phyloP scores from a whole-genome alignment of 768 basidiomycete genomes.

The Tricholoma bakamatsutake region DNA sequence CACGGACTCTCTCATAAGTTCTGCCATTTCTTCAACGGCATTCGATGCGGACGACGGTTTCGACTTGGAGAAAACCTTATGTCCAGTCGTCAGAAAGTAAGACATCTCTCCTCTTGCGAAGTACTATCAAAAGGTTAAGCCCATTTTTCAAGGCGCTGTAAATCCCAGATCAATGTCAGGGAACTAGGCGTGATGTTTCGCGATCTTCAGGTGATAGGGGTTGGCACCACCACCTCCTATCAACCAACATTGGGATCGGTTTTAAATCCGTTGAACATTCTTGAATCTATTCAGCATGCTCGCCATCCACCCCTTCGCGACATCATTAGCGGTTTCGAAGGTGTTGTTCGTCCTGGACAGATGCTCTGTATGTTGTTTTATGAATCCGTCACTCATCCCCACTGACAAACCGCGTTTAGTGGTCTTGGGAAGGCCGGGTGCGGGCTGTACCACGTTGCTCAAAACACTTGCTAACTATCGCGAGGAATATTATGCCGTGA shows the following conservation, averaged over 20 bases:
- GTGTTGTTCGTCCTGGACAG: slow-evolving; percentile 60
- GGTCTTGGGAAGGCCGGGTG: slow-evolving; percentile 82
- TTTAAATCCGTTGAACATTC: slow-evolving; percentile 37
- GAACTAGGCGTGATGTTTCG: slow-evolving; percentile 47
- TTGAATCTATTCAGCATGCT: slow-evolving; percentile 31
- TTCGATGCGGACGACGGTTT: slow-evolving; percentile 20
- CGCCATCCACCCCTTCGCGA: slow-evolving; percentile 60
- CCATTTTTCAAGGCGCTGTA: slow-evolving; percentile 8
- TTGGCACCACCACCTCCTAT: slow-evolving; percentile 35
- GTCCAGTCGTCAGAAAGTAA: slow-evolving; percentile 20
- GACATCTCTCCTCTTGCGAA: background rate
- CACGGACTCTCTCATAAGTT: slow-evolving; percentile 5
- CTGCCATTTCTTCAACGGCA: slow-evolving; percentile 13
- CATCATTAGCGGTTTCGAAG: slow-evolving; percentile 60
- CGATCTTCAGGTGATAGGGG: slow-evolving; percentile 47
- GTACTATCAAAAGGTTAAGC: background rate
- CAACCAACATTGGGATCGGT: slow-evolving; percentile 50
- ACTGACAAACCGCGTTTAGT: slow-evolving; percentile 34
- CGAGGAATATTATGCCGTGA: slow-evolving; percentile 57
- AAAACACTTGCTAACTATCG: slow-evolving; percentile 77
- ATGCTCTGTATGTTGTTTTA: slow-evolving; percentile 61
- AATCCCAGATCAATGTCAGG: slow-evolving; percentile 18
- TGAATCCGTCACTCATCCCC: background rate
- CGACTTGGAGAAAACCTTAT: slow-evolving; percentile 25
- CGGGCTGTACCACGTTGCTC: slow-evolving; percentile 81